These are phyloP conservation scores for Solanum tarijense DNA, from an alignment of 257 asterid species.

Conservation along the genomic window DNA sequence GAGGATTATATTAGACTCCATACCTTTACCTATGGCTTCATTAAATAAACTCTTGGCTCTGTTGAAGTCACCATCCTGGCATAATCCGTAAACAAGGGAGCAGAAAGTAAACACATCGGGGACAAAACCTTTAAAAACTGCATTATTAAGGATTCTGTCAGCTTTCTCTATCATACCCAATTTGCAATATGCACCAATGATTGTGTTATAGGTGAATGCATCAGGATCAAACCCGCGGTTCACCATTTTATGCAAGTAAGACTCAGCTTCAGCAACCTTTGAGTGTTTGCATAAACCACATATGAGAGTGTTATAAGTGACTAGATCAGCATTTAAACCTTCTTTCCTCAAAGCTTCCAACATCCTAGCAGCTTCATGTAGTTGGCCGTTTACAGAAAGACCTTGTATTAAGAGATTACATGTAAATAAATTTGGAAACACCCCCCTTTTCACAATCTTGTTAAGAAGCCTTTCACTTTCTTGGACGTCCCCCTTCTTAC, in stretches of 20 bases:
- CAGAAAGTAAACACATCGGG: constrained; percentile 79
- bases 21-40: constrained; percentile 47
- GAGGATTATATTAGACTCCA: constrained; percentile 40
- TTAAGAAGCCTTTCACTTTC: constrained; percentile 66
- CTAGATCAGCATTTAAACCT: constrained; percentile 63
- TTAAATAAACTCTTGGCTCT: constrained; percentile 47
- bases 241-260: constrained; percentile 66
- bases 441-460: constrained; percentile 74
- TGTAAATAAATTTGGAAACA: constrained; percentile 66
- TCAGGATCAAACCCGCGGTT: constrained; percentile 65
- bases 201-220: constrained; percentile 69
- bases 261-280: constrained; percentile 66
- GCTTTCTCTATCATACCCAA: constrained; percentile 55
- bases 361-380: constrained; percentile 56
- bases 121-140: constrained; percentile 61
- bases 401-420: constrained; percentile 77
- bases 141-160: constrained; percentile 50
- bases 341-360: constrained; percentile 29
- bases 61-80: constrained; percentile 59
- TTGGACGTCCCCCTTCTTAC: constrained; percentile 62
- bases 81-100: constrained; percentile 61
- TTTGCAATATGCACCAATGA: constrained; percentile 77
- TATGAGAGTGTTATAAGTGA: constrained; percentile 75
- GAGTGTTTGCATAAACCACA: constrained; percentile 79
- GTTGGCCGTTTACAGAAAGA: constrained; percentile 56